Base-by-base conservation (phyloP, 768 basidiomycete genomes). In the Tulasnella sp. region DNA sequence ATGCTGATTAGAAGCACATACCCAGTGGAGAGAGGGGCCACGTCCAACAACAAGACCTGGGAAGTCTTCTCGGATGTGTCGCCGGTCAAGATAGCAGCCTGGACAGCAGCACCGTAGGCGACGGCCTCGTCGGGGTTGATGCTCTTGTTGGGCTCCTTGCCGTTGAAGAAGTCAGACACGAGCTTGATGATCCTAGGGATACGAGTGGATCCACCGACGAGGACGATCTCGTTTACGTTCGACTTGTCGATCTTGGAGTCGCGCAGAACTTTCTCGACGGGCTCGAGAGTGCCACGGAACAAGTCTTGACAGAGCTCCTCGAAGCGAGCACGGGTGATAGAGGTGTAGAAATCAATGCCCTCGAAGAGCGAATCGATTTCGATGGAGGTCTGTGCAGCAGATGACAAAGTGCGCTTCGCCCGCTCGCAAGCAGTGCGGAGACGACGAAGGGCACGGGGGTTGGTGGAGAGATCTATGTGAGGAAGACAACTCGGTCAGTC, bases 111-210 rank as follows among this genome's bases (percentile, higher is more conserved):
- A 72, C 84, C 84, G 68, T 83, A 81, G 29, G 83, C 83, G 54
- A 85, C 83, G 50, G 84, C 83, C 73, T 86, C 84, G 65, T 86
- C 83, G 41, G 83, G 82, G 73, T 84, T 84, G 71, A 85, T 81
- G 50, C 76, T 75, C 70, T 78, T 80, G 66, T 78, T 80, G 55
- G 80, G 83, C 69, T 83, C 81, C 72, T 83, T 81, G 60, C 79
- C 77, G 68, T 74, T 76, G 71, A 85, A 85, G 74, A 77, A 84
- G 58, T 85, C 82, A 63, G 76, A 78, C 62, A 84, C 75, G 67
- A 84, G 77, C 69, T 83, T 75, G 68, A 81, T 80, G 56, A 85
- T 75, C 65, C 78, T 73, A 64, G 76, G 76, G 63, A 76, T 76
- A 70, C 76, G 75, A 63, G 76, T 77, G 56, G 76, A 76, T 63